Percentiles rank a stretch among this genome's conserved stretches.
phyloP scores from a whole-genome alignment of 176 grass and related monocot genomes.

The Themeda triandra region DNA sequence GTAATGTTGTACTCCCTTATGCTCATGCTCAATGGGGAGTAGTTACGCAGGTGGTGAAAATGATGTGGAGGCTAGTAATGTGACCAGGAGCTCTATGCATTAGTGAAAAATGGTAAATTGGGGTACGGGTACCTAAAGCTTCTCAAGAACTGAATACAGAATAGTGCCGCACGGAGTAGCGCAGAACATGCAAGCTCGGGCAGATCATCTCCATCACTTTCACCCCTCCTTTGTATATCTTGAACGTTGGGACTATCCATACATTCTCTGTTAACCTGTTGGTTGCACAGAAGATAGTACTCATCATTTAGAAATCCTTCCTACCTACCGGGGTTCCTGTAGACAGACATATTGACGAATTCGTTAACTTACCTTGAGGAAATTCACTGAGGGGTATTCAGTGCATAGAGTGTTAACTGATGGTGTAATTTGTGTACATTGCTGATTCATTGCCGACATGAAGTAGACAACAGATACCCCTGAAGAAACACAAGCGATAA shows the following conservation, averaged over 20 bases:
- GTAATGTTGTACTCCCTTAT: no score
- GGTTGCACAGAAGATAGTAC: background rate
- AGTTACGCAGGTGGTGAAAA: conserved; percentile 53
- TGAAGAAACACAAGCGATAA: conserved; percentile 21
- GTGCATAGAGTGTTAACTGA: conserved; percentile 71
- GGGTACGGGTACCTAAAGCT: conserved; percentile 14
- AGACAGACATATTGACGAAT: background rate
- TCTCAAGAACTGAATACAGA: conserved; percentile 54
- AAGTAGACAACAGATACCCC: conserved; percentile 85
- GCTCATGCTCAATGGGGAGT: conserved; percentile 39
- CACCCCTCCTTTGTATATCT: conserved; percentile 88
- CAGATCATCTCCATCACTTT: conserved; percentile 97
- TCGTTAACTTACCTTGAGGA: conserved; percentile 63
- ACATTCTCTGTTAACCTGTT: conserved; percentile 91
- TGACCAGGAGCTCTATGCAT: conserved; percentile 24
- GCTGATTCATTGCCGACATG: conserved; percentile 60
- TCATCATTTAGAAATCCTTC: background rate
- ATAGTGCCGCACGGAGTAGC: conserved; percentile 87
- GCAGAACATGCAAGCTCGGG: conserved; percentile 78
- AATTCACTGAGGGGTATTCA: conserved; percentile 80
- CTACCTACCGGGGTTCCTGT: background rate
- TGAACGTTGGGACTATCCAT: conserved; percentile 79
- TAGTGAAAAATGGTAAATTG: conserved; percentile 20
- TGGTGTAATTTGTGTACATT: conserved; percentile 62
- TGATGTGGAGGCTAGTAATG: conserved; percentile 31